phyloP scores from a whole-genome alignment of 2,329 filamentous ascomycete species.

The Metarhizium robertsii region DNA sequence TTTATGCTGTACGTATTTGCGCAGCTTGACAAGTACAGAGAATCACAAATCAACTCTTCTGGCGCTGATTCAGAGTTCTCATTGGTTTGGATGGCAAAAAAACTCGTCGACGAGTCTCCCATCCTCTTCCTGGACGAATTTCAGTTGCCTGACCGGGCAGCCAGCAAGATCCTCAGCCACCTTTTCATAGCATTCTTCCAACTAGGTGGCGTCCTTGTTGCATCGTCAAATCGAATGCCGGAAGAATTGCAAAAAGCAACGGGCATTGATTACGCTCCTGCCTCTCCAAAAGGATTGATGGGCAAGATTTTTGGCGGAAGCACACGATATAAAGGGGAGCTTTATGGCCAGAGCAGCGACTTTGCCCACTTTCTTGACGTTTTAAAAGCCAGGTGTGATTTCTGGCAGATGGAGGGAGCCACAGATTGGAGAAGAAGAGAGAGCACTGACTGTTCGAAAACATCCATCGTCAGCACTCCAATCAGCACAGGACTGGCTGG shows the following conservation, averaged over 20 bases:
- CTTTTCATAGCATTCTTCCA: slow-evolving; percentile 76
- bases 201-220: slow-evolving; percentile 69
- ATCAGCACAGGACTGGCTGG: not conserved
- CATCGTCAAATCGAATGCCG: slow-evolving; percentile 75
- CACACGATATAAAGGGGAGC: slow-evolving; percentile 28
- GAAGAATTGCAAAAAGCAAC: slow-evolving; percentile 70
- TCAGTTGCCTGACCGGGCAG: slow-evolving; percentile 68
- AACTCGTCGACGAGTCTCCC: slow-evolving; percentile 64
- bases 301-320: slow-evolving; percentile 37
- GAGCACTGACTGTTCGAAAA: slow-evolving; percentile 11
- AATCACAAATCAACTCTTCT: slow-evolving; percentile 15
- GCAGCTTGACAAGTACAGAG: slow-evolving; percentile 58
- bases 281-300: slow-evolving; percentile 42
- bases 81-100: slow-evolving; percentile 63
- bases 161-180: slow-evolving; percentile 70
- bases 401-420: slow-evolving; percentile 74
- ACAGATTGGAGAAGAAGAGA: slow-evolving; percentile 61
- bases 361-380: slow-evolving; percentile 70
- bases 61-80: slow-evolving; percentile 45
- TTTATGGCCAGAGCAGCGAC: slow-evolving; percentile 56
- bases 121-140: slow-evolving; percentile 79
- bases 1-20: slow-evolving; percentile 76
- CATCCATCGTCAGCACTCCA: not conserved
- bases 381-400: slow-evolving; percentile 66
- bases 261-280: slow-evolving; percentile 56